Evolutionary conservation across 2,329 filamentous ascomycete species (phyloP).

Genomic region (Aspergillus aculeatus): DNA sequence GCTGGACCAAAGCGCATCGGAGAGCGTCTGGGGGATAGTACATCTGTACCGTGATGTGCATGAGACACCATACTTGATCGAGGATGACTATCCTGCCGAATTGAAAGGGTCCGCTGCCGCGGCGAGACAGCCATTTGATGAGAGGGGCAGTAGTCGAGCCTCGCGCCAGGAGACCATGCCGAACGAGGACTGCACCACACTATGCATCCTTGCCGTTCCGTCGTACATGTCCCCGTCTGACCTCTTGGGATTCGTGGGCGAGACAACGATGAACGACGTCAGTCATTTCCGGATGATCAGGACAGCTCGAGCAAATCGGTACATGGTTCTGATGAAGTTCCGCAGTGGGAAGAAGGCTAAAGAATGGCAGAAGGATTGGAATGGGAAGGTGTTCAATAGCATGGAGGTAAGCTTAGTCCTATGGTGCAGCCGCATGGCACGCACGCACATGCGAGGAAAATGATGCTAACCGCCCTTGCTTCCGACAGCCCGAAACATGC

Average conservation of each 20-base stretch:
- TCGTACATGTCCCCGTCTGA: slow-evolving; percentile 90
- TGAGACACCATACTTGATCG: slow-evolving; percentile 62
- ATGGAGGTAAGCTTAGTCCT: slow-evolving; percentile 66
- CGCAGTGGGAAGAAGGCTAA: slow-evolving; percentile 70
- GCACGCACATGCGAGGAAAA: background rate
- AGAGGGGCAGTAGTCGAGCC: slow-evolving; percentile 23
- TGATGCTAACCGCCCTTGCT: slow-evolving; percentile 17
- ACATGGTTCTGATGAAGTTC: slow-evolving; percentile 96
- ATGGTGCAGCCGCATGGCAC: background rate
- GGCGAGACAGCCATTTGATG: slow-evolving; percentile 28
- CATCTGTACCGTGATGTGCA: slow-evolving; percentile 87
- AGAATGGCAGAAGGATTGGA: slow-evolving; percentile 81
- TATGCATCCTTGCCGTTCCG: slow-evolving; percentile 92
- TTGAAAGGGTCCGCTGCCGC: slow-evolving; percentile 40
- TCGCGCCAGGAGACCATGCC: slow-evolving; percentile 15
- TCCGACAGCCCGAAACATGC: slow-evolving; percentile 75
- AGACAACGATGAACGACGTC: slow-evolving; percentile 79
- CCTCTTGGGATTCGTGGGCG: slow-evolving; percentile 86
- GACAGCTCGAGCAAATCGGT: slow-evolving; percentile 83
- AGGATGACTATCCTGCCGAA: slow-evolving; percentile 47
- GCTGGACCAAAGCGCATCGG: slow-evolving; percentile 67
- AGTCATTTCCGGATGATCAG: slow-evolving; percentile 94
- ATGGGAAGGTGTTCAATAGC: slow-evolving; percentile 88
- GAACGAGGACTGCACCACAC: slow-evolving; percentile 70
- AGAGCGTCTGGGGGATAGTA: slow-evolving; percentile 87